Conservation (phyloP, 192 early-diverging fungal genomes). For the Chytriomyces sp. region DNA sequence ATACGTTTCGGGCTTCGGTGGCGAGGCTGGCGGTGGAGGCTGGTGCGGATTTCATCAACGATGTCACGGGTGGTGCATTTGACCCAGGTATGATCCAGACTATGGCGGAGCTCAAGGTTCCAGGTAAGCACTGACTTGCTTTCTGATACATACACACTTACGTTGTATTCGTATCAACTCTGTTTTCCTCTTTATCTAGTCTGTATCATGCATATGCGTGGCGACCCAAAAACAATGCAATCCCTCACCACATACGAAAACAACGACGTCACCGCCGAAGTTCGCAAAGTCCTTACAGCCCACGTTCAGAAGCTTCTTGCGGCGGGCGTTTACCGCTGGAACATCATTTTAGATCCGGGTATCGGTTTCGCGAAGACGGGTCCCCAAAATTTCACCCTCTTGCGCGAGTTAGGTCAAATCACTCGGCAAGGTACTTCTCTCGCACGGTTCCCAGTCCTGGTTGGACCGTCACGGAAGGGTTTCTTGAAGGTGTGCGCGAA, state of each 20-base stretch:
- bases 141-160: not conserved
- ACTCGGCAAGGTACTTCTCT: constrained; percentile 41
- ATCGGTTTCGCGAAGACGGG: constrained; percentile 95
- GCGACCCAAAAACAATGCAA: constrained; percentile 85
- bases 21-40: constrained; percentile 85
- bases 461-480: constrained; percentile 88
- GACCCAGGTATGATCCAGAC: constrained; percentile 81
- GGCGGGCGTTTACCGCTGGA: constrained; percentile 91
- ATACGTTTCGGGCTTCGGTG: constrained; percentile 86
- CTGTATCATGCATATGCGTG: constrained; percentile 99
- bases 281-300: constrained; percentile 68
- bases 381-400: constrained; percentile 83
- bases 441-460: constrained; percentile 80
- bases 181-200: constrained; percentile 34
- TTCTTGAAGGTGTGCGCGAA: constrained; percentile 80
- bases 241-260: constrained; percentile 71
- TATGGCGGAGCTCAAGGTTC: constrained; percentile 76
- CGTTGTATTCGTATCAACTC: not conserved
- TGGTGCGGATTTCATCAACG: constrained; percentile 93
- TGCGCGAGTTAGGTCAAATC: constrained; percentile 70
- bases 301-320: constrained; percentile 69
- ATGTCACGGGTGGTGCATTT: constrained; percentile 81
- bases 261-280: constrained; percentile 73
- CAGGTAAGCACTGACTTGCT: constrained; percentile 34
- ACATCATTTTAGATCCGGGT: constrained; percentile 95